Evolutionary conservation across 495 filamentous ascomycete species (phyloP).

Genomic region (Penicillium manginii): DNA sequence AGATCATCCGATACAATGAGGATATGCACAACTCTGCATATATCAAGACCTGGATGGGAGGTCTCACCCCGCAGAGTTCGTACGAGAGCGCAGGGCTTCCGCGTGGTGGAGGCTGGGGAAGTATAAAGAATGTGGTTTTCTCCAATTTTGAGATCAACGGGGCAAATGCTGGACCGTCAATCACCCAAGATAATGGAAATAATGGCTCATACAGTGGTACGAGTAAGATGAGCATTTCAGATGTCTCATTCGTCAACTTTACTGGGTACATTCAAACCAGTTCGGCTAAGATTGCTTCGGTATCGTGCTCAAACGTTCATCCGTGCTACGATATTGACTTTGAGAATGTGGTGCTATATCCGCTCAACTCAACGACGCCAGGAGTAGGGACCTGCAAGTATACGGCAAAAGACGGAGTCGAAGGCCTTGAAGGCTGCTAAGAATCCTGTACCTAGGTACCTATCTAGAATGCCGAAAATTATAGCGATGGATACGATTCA

Average conservation of each 20-base stretch:
- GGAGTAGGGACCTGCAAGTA: constrained; percentile 46
- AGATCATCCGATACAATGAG: constrained; percentile 48
- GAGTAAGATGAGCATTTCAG: constrained; percentile 51
- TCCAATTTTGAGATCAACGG: constrained; percentile 55
- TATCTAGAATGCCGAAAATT: no score
- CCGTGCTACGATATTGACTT: constrained; percentile 56
- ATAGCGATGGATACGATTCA: no score
- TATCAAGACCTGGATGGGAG: constrained; percentile 63
- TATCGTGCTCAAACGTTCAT: constrained; percentile 50
- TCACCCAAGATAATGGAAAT: constrained; percentile 55
- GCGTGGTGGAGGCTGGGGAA: constrained; percentile 57
- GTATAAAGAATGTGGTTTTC: constrained; percentile 55
- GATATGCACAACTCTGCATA: constrained; percentile 57
- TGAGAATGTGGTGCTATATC: constrained; percentile 43
- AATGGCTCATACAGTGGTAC: constrained; percentile 56
- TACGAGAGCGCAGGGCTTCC: constrained; percentile 55
- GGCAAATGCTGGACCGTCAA: constrained; percentile 40
- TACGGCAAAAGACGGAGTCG: constrained; percentile 43
- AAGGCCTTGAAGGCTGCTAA: constrained; percentile 33
- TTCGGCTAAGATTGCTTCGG: constrained; percentile 34
- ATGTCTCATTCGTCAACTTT: constrained; percentile 58
- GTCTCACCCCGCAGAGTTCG: constrained; percentile 41
- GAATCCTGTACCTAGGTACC: no score
- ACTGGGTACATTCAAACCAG: constrained; percentile 45
- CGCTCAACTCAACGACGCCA: constrained; percentile 31